A percentile compares a stretch with the other conserved stretches of the same genome.
Evolutionary conservation across 805 yeast species (phyloP).

Genomic region (Millerago galiae): DNA sequence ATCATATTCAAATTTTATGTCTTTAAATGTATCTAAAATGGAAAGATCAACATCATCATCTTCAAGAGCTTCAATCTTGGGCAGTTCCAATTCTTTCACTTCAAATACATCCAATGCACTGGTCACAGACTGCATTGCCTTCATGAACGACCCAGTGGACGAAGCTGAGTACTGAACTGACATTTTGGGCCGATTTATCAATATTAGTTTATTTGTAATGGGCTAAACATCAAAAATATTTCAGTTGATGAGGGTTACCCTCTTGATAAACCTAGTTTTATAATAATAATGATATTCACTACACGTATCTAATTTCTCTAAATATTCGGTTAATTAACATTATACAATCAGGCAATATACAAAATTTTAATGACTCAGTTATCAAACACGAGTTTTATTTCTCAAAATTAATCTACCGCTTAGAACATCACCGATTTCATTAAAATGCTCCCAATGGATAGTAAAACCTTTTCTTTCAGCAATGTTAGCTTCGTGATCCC

Average conservation of each 20-base stretch:
- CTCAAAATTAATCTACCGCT: slow-evolving; percentile 62
- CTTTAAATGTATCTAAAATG: slow-evolving; percentile 28
- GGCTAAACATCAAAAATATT: too few relatives aligned
- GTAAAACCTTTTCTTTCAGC: slow-evolving; percentile 57
- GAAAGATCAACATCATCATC: slow-evolving; percentile 29
- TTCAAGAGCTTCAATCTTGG: slow-evolving; percentile 33
- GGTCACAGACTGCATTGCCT: slow-evolving; percentile 71
- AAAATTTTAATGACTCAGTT: too few relatives aligned
- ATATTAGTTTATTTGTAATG: too few relatives aligned
- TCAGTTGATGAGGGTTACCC: background rate
- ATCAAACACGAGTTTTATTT: slow-evolving; percentile 22
- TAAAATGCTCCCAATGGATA: slow-evolving; percentile 63
- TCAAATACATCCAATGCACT: slow-evolving; percentile 33
- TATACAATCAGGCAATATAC: too few relatives aligned
- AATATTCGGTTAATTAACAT: too few relatives aligned
- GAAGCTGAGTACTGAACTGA: slow-evolving; percentile 41
- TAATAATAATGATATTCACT: too few relatives aligned
- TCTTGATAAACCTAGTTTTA: too few relatives aligned
- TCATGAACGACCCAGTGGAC: slow-evolving; percentile 71
- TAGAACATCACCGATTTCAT: slow-evolving; percentile 55
- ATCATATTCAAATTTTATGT: slow-evolving; percentile 22
- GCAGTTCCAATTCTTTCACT: slow-evolving; percentile 24
- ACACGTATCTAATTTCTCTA: too few relatives aligned
- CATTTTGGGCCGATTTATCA: background rate
- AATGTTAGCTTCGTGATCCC: slow-evolving; percentile 55